Percentiles rank a stretch among this genome's conserved stretches.
Conservation (phyloP, 2,329 filamentous ascomycete species). For the Biscogniauxia mediterranea region DNA sequence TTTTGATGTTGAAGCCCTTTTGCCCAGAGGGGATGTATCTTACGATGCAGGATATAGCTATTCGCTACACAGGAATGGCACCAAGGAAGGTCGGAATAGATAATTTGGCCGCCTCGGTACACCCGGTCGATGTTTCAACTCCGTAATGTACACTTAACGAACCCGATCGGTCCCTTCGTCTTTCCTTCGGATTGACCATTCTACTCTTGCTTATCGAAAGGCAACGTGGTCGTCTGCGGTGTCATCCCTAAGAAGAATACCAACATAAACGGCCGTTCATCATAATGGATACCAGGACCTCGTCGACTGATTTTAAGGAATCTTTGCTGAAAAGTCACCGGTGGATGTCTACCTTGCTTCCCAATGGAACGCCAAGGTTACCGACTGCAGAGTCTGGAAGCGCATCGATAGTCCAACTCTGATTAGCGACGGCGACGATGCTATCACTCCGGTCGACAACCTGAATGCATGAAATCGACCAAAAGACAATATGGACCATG, state of each 20-base stretch:
- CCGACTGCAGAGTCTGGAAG: neutral
- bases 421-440: no score
- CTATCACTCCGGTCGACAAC: no score
- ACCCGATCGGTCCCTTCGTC: neutral
- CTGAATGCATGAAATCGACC: neutral
- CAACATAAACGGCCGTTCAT: neutral
- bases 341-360: neutral
- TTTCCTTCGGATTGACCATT: neutral
- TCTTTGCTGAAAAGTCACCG: neutral
- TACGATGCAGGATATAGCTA: neutral
- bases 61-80: neutral
- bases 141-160: neutral
- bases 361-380: neutral
- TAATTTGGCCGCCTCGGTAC: neutral
- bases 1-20: neutral
- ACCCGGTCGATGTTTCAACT: neutral
- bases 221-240: neutral
- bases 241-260: neutral
- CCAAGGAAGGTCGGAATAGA: neutral
- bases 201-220: neutral
- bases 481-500: neutral
- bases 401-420: neutral
- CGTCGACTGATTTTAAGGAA: neutral
- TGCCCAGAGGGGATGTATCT: neutral
- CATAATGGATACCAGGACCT: neutral